These are phyloP conservation scores for Galeopsis tetrahit DNA, from an alignment of 257 asterid genomes.

Conservation along the genomic window DNA sequence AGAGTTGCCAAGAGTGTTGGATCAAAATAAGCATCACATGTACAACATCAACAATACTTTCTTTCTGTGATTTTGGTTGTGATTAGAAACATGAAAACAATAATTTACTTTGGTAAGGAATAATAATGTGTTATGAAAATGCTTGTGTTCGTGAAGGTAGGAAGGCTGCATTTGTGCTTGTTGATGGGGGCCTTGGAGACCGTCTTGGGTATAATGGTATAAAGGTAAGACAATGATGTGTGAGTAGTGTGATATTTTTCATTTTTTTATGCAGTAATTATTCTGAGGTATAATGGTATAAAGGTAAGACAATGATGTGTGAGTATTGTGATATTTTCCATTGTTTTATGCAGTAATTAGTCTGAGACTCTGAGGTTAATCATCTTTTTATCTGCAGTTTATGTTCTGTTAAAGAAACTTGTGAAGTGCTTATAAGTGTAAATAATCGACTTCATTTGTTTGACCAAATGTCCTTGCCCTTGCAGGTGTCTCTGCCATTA, in stretches of 20 bases:
- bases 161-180: slow-evolving; percentile 96
- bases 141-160: slow-evolving; percentile 82
- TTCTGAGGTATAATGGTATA: slow-evolving; percentile 76
- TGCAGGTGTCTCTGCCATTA: slow-evolving; percentile 87
- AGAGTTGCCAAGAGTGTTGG: no score
- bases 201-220: slow-evolving; percentile 99
- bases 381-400: slow-evolving; percentile 14
- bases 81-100: no score
- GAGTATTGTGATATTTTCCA: not conserved
- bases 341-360: slow-evolving; percentile 9
- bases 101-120: no score
- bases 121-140: slow-evolving; percentile 50
- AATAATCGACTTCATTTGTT: slow-evolving; percentile 29
- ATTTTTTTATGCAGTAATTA: slow-evolving; percentile 9
- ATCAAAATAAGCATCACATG: no score
- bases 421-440: slow-evolving; percentile 24
- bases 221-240: slow-evolving; percentile 57
- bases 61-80: no score
- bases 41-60: no score
- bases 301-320: slow-evolving; percentile 56
- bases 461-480: slow-evolving; percentile 36
- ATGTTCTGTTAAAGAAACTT: slow-evolving; percentile 24
- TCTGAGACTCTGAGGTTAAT: slow-evolving; percentile 32
- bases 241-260: not conserved
- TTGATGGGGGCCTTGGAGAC: slow-evolving; percentile 99